These are phyloP conservation scores for Mycothermus thermophilus DNA, from an alignment of 495 filamentous ascomycete species.

Conservation along the genomic window DNA sequence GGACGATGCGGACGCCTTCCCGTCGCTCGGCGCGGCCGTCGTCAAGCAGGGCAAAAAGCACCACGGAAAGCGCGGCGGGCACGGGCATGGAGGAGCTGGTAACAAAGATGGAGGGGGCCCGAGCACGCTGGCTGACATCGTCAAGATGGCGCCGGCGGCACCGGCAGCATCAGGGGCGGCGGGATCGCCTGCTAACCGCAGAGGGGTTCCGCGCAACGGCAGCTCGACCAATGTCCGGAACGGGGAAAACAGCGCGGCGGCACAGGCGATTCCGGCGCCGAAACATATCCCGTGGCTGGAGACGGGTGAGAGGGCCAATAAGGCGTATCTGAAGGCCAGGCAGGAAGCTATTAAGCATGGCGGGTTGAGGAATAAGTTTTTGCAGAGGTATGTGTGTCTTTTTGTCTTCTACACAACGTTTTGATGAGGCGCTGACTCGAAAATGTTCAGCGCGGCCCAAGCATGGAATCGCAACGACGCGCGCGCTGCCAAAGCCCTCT, in stretches of 20 bases:
- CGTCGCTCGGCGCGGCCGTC: constrained; percentile 70
- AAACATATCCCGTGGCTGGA: constrained; percentile 95
- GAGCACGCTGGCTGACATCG: constrained; percentile 83
- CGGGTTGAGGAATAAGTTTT: constrained; percentile 87
- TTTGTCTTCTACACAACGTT: not conserved
- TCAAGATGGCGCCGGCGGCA: constrained; percentile 85
- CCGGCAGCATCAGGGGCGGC: too few species aligned
- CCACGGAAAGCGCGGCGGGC: constrained; percentile 73
- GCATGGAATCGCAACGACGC: constrained; percentile 99
- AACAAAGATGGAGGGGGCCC: constrained; percentile 45
- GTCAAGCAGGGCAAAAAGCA: constrained; percentile 74
- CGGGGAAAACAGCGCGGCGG: constrained; percentile 67
- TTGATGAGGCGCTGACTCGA: constrained; percentile 11
- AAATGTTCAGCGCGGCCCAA: constrained; percentile 67
- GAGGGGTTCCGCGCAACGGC: constrained; percentile 37
- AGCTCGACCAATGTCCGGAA: constrained; percentile 40
- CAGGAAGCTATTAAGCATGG: constrained; percentile 95
- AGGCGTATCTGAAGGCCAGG: constrained; percentile 84
- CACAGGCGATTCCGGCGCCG: constrained; percentile 69
- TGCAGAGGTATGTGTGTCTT: constrained; percentile 57
- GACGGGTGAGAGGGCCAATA: constrained; percentile 81
- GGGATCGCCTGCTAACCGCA: constrained; percentile 52
- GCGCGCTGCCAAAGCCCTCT: constrained; percentile 86
- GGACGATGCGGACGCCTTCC: constrained; percentile 93
- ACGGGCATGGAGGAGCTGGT: constrained; percentile 39